phyloP scores from a whole-genome alignment of 2,329 filamentous ascomycete genomes.

The Alternaria triticimaculans region DNA sequence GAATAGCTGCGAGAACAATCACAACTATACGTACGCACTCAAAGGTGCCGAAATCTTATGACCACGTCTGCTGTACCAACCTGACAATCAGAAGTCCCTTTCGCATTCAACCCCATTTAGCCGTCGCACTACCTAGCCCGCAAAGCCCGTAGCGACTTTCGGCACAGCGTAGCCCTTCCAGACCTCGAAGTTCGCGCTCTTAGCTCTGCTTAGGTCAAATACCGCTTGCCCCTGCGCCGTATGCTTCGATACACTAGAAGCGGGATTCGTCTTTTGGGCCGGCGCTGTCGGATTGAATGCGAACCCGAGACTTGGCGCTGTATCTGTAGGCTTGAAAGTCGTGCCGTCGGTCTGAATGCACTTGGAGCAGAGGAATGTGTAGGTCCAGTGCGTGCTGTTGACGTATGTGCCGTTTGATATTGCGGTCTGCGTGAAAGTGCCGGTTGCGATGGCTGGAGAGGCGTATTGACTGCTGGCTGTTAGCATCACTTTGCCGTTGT shows the following conservation, averaged over 20 bases:
- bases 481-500: not conserved
- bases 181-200: slow-evolving; percentile 26
- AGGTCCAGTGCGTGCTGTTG: slow-evolving; percentile 61
- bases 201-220: slow-evolving; percentile 34
- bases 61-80: not conserved
- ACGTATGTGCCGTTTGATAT: slow-evolving; percentile 61
- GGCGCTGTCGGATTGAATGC: slow-evolving; percentile 30
- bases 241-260: slow-evolving; percentile 28
- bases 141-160: not conserved
- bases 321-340: slow-evolving; percentile 33
- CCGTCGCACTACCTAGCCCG: slow-evolving; percentile 4
- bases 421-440: slow-evolving; percentile 40
- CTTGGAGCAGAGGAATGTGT: slow-evolving; percentile 60
- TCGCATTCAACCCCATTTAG: not conserved
- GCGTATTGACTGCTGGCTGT: not conserved
- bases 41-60: fast-evolving
- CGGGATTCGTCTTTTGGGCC: slow-evolving; percentile 21
- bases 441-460: not conserved
- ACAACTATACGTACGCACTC: not conserved
- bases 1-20: not conserved
- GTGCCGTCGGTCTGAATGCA: slow-evolving; percentile 41
- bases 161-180: slow-evolving; percentile 34
- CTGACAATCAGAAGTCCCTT: not conserved
- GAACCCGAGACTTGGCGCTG: slow-evolving; percentile 29
- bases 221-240: slow-evolving; percentile 25